phyloP scores from a whole-genome alignment of 768 basidiomycete species.

The Pulveroboletus frians region DNA sequence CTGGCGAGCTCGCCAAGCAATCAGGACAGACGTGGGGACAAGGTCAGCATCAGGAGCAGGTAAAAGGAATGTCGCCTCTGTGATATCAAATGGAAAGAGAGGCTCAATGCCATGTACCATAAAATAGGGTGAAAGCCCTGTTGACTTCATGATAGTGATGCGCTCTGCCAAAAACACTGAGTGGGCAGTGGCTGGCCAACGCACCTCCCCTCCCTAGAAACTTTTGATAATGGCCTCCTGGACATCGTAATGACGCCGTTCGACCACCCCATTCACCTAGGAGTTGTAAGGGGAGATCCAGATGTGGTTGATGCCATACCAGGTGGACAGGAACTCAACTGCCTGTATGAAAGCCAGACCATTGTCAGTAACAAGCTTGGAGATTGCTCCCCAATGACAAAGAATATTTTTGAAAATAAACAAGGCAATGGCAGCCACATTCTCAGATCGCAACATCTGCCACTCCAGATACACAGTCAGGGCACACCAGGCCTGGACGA shows the following conservation, averaged over 20 bases:
- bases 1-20: not conserved
- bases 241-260: not conserved
- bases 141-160: not conserved
- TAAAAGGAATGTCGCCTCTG: slow-evolving; percentile 21
- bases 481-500: too few species aligned
- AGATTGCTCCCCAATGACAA: too few species aligned
- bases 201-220: not conserved
- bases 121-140: not conserved
- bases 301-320: not conserved
- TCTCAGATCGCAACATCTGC: too few species aligned
- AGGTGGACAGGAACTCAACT: not conserved
- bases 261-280: not conserved
- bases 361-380: too few species aligned
- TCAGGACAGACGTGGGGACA: not conserved
- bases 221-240: not conserved
- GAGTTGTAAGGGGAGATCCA: not conserved
- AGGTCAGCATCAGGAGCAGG: not conserved
- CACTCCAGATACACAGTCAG: too few species aligned
- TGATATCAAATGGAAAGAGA: slow-evolving; percentile 13
- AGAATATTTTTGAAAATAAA: too few species aligned
- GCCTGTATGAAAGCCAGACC: not conserved
- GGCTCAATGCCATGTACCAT: slow-evolving; percentile 24
- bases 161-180: too few species aligned
- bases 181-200: not conserved
- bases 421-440: too few species aligned